Evolutionary conservation across 495 filamentous ascomycete genomes (phyloP), one percentile per base, ranked within the genome.

Genomic region (Hypoxylon subgilvum): DNA sequence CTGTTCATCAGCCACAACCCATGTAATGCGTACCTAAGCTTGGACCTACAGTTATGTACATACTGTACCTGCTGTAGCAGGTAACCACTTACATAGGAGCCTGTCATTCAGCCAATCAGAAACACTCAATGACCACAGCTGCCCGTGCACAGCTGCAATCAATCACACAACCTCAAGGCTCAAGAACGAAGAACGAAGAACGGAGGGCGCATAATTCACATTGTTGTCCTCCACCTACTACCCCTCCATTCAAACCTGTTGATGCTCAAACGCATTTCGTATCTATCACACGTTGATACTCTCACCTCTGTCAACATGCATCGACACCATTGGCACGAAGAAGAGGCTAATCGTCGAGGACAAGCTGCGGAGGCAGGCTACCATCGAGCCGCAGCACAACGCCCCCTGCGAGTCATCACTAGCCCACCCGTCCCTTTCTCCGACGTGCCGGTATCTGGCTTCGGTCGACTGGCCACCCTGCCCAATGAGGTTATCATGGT

Each of bases 401-500:
- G 58, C 12, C 58, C 58, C 14, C 31, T 61, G 17, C 50, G 23
- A 30, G 2, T 50, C 43, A 12, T 43, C 22, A 5, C 31, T 17
- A 34, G 10, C 1, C 28, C 14, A 16, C 8, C 50, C 16, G 18
- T 8, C 2, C 21, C 51, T n/a, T 14, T 34, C 16, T 14, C 45
- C 3, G 38, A 55, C 16, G 25, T 50, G 2, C 13, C 57, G 1
- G 17, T 44, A 0, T 39, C 51, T 2, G 52, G 57, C 9, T 25
- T 56, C 7, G 62, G 62, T 1, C 18, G 13, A 5, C 52, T 65
- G 9, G 51, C 39, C 5, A 6, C 5, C 16, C 47, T 65, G 6
- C 62, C 62, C 4, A 61, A 65, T 38, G 62, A 65, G 36, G 22
- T 62, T 36, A 57, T 65, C 27, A 19, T 36, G n/a, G 7, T 57